A percentile compares a stretch with the other conserved stretches of the same genome.
Evolutionary conservation across 768 basidiomycete species (phyloP).

Genomic region (Leucocoprinus birnbaumii): DNA sequence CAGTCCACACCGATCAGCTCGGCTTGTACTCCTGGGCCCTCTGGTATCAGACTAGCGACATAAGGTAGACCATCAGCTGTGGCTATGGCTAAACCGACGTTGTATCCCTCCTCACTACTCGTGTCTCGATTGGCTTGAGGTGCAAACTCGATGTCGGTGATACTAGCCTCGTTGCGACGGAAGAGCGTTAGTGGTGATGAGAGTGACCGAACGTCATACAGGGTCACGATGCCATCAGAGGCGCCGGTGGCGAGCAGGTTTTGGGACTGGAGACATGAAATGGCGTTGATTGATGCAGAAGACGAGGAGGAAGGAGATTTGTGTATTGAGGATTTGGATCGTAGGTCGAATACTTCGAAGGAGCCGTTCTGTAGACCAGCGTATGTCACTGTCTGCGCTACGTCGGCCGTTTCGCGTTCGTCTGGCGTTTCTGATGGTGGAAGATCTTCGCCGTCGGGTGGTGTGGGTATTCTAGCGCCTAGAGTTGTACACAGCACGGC

Average conservation of each 20-base stretch:
- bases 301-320: constrained; percentile 19
- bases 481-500: constrained; percentile 44
- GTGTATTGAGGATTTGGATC: constrained; percentile 29
- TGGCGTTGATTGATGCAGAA: constrained; percentile 33
- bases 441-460: constrained; percentile 23
- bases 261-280: constrained; percentile 37
- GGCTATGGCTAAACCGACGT: constrained; percentile 41
- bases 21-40: constrained; percentile 37
- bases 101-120: constrained; percentile 11
- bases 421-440: constrained; percentile 17
- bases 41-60: constrained; percentile 38
- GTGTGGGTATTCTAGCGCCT: constrained; percentile 33
- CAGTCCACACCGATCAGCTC: constrained; percentile 63
- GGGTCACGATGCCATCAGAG: constrained; percentile 45
- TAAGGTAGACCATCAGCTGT: constrained; percentile 63
- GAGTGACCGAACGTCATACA: constrained; percentile 55
- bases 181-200: constrained; percentile 37
- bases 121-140: not conserved
- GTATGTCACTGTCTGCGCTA: constrained; percentile 45
- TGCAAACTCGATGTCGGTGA: constrained; percentile 47
- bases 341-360: constrained; percentile 55
- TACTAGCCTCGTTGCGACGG: constrained; percentile 40
- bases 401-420: constrained; percentile 42
- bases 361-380: constrained; percentile 53
- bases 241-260: constrained; percentile 60